Percentiles rank a stretch among this genome's conserved stretches.
These are phyloP conservation scores for Colletotrichum chrysophilum DNA, from an alignment of 2,329 filamentous ascomycete species.

Conservation along the genomic window DNA sequence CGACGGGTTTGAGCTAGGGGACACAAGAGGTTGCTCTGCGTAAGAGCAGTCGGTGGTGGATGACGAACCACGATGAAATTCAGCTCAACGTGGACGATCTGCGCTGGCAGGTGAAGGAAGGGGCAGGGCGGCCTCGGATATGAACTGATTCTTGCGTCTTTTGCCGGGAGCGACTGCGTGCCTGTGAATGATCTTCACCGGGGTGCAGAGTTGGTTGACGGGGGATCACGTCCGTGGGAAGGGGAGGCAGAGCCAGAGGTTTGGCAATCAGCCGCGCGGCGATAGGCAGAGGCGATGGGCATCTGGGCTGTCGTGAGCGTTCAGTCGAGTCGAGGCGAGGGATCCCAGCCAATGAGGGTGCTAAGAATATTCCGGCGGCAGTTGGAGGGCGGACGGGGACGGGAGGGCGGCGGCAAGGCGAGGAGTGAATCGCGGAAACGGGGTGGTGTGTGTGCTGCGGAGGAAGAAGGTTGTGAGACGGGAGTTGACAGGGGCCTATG, in stretches of 20 bases:
- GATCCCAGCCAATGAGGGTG: constrained; percentile 3
- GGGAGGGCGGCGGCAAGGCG: not conserved
- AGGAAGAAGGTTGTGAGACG: not conserved
- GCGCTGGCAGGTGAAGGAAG: not conserved
- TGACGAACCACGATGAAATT: not conserved
- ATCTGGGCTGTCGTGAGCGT: not conserved
- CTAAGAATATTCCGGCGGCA: constrained; percentile 1
- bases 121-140: constrained; percentile 14
- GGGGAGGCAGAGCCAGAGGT: constrained; percentile 7
- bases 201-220: not conserved
- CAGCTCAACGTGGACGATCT: not conserved
- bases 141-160: constrained; percentile 19
- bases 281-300: not conserved
- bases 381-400: not conserved
- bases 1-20: not conserved
- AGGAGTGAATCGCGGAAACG: not conserved
- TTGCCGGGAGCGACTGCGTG: not conserved
- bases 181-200: constrained; percentile 12
- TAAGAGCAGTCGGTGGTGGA: not conserved
- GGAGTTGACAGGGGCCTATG: not conserved
- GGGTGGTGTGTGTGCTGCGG: not conserved
- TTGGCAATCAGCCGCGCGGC: constrained; percentile 13
- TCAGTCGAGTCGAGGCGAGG: not conserved
- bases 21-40: not conserved
- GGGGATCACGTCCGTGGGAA: constrained; percentile 1